Conservation (phyloP, 371 early-diverging fungal genomes). For the Umbelopsis sp. region DNA sequence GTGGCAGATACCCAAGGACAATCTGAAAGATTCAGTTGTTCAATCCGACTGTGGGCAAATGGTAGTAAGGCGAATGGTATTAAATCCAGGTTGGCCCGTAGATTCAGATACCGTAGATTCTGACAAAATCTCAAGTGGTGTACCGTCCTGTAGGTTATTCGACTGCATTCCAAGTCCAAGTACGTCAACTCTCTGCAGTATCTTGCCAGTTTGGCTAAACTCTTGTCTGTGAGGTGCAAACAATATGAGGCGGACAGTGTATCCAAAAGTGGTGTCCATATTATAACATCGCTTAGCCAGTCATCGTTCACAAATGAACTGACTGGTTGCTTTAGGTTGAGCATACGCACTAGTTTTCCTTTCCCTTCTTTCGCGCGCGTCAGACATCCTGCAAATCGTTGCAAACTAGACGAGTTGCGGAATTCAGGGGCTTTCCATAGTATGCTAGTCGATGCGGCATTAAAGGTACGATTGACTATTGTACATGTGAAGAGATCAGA, state of each 20-base stretch:
- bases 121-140: slow-evolving; percentile 13
- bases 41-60: slow-evolving; percentile 7
- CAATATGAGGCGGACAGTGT: neutral
- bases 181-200: slow-evolving; percentile 3
- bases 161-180: slow-evolving; percentile 2
- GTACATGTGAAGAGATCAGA: slow-evolving; percentile 1
- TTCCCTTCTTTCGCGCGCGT: neutral
- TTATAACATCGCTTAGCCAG: slow-evolving; percentile 13
- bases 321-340: neutral
- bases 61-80: neutral
- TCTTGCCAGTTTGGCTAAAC: slow-evolving; percentile 1
- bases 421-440: neutral
- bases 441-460: neutral
- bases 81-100: slow-evolving; percentile 1
- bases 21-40: neutral
- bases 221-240: neutral
- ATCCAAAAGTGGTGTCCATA: slow-evolving; percentile 12
- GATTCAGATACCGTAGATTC: neutral
- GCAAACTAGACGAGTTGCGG: neutral
- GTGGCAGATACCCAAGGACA: slow-evolving; percentile 11
- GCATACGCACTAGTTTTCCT: slow-evolving; percentile 2
- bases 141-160: slow-evolving; percentile 11
- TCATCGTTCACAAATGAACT: slow-evolving; percentile 3
- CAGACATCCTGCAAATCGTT: slow-evolving; percentile 4
- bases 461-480: slow-evolving; percentile 4